Base-by-base conservation (phyloP, 2,329 filamentous ascomycete species). In the Microsporum audouinii region DNA sequence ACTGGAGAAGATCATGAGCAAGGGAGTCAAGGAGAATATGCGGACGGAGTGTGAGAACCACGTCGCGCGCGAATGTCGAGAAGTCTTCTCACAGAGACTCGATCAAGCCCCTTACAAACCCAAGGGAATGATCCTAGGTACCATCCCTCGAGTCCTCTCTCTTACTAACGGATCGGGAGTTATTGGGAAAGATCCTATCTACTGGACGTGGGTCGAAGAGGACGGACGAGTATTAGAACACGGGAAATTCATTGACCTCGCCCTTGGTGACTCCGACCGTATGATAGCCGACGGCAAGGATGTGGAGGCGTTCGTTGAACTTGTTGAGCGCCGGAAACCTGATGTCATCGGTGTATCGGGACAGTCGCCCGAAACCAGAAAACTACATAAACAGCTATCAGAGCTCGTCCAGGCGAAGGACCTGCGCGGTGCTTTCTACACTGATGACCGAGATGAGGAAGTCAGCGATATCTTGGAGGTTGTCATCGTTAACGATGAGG, bases 51-150 rank as follows among this genome's bases (percentile, higher is more conserved):
- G 94, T 70, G 92, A 99, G 73, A 91, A 95, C 68, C 87, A 91
- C 68, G 85, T 99, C 57, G 85, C 91, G n/a, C 89, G 87, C 69
- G 83, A 86, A 60, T 95, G 91, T 68, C 88, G 94, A 58, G 90
- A 95, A 66, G 88, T 91, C 64, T 97, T 94, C 73, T 88, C 87
- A 49, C 87, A 88, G 73, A 88, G 91, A 71, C 84, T 99, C 29
- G 94, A 99, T 69, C 94, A 99, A 75, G 91, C 94, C 6, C 94
- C 94, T 0, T 95, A 91, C 76, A 96, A 96, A 74, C 91, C 94
- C 3, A 91, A 92, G 74, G 91, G 91, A 7, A 90, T 96, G 83
- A 83, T 91, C 23, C 79, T 95, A 43, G 94, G 94, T 31, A 96
- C 91, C 0, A 83, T 87, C 5, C 91, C 94, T 53, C 87, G 92